Percentiles rank a stretch among this genome's conserved stretches.
Evolutionary conservation across 176 grass and related monocot species (phyloP).

Genomic region (Carex pumila): DNA sequence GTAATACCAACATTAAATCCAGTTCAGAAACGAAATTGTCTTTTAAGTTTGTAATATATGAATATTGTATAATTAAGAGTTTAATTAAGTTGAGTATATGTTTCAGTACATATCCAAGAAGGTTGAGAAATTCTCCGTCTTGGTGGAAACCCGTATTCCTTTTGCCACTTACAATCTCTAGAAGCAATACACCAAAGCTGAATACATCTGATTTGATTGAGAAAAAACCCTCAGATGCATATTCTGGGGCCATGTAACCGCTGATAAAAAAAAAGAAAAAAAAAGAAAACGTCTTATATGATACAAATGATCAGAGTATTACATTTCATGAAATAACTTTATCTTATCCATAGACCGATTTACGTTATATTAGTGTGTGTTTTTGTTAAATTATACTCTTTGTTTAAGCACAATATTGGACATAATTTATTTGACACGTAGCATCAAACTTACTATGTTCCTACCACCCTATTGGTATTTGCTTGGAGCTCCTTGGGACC

Average conservation of each 20-base stretch:
- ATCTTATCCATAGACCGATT: too few relatives aligned
- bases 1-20: background rate
- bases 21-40: background rate
- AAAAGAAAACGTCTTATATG: background rate
- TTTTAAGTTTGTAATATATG: background rate
- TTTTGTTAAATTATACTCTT: too few relatives aligned
- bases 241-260: conserved; percentile 47
- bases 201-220: conserved; percentile 42
- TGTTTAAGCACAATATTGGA: too few relatives aligned
- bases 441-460: conserved; percentile 3
- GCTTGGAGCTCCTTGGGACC: background rate
- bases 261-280: conserved; percentile 1
- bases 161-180: conserved; percentile 29
- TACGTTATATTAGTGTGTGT: too few relatives aligned
- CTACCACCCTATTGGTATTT: background rate
- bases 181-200: conserved; percentile 32
- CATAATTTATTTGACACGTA: too few relatives aligned
- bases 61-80: background rate
- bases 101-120: conserved; percentile 7
- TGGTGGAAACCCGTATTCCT: conserved; percentile 1
- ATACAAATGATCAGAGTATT: too few relatives aligned
- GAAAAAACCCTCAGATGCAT: conserved; percentile 29
- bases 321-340: too few relatives aligned
- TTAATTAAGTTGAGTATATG: background rate
- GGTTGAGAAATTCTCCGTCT: conserved; percentile 14